Conservation (phyloP, 2,329 filamentous ascomycete genomes). For the Fusarium protoensiforme region DNA sequence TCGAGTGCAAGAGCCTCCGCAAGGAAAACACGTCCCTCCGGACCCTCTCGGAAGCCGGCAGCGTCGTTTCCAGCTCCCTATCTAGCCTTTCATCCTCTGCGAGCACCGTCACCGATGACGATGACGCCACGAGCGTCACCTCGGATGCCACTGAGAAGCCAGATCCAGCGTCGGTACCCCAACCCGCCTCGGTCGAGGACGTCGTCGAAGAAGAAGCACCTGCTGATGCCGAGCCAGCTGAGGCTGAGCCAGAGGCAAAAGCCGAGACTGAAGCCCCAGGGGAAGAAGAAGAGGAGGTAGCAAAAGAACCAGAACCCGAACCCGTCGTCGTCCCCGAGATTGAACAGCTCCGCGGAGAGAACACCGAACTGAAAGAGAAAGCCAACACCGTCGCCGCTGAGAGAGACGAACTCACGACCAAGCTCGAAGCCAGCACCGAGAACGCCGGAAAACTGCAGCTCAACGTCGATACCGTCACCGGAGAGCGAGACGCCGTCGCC, state of each 20-base stretch:
- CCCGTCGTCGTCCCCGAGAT: neutral
- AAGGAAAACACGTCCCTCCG: constrained; percentile 38
- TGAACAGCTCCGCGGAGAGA: constrained; percentile 24
- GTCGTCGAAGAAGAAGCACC: constrained; percentile 14
- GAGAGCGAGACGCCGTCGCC: neutral
- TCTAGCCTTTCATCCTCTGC: constrained; percentile 31
- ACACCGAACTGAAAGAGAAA: constrained; percentile 37
- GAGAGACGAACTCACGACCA: constrained; percentile 7
- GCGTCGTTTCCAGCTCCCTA: constrained; percentile 31
- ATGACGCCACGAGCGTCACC: constrained; percentile 19
- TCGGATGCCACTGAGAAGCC: constrained; percentile 42
- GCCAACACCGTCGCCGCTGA: constrained; percentile 1
- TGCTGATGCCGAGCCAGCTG: constrained; percentile 8
- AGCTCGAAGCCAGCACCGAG: constrained; percentile 24
- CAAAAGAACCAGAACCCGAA: constrained; percentile 7
- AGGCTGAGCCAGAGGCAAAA: constrained; percentile 6
- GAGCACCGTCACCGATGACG: constrained; percentile 20
- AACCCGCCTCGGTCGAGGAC: constrained; percentile 27
- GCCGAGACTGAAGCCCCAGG: neutral
- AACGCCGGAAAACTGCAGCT: constrained; percentile 12
- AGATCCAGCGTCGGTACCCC: constrained; percentile 17
- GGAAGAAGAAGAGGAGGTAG: constrained; percentile 19
- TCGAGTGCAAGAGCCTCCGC: constrained; percentile 35
- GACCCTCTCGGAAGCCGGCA: constrained; percentile 33
- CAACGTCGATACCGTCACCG: constrained; percentile 7